Evolutionary conservation across 768 basidiomycete species (phyloP), one percentile per base, ranked within the genome.

Genomic region (Suillus plorans): DNA sequence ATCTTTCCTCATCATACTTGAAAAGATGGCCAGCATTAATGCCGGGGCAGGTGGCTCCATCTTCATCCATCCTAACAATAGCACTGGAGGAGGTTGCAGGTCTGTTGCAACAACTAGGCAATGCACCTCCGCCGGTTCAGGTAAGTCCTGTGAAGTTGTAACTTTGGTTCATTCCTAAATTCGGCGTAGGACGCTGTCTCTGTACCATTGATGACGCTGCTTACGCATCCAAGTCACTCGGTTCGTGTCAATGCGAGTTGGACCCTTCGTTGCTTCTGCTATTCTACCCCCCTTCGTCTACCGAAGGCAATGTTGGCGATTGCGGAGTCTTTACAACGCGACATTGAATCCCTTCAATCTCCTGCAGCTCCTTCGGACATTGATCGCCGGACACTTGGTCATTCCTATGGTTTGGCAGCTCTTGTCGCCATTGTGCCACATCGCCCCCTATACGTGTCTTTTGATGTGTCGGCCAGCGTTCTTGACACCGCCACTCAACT

Each of bases 11-110:
- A 42, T 81, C 84, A 5, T 97, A 94, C 73, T 79, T 97, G 65
- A 94, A 92, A 75, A 85, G 93, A 61, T 98, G 95, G 94, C 95
- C 95, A 1, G 90, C 94, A 0, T 85, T 97, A 77, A 89, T 98
- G 85, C 94, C 94, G 12, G 94, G 93, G 8, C 89, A 93, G 68
- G 79, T 80, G 22, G 85, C 89, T 0, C 92, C 95, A 0, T 80
- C 78, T 42, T 84, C 91, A 7, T 73, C 86, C 1, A 85, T 92
- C 1, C 80, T 98, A 7, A 84, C 88, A 2, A 82, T 96, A 37
- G 89, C 87, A 7, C 79, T 98, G 25, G 83, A 89, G 61, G 96
- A 99, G 75, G 88, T 94, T 25, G 89, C 94, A 0, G 92, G 91
- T 1, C 77, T 99, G 20, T 76, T 99, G 18, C 90, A 91, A 64